A percentile compares a stretch with the other conserved stretches of the same genome.
These are phyloP conservation scores for Rhizopogon vinicolor DNA, from an alignment of 768 basidiomycete genomes.

Conservation along the genomic window DNA sequence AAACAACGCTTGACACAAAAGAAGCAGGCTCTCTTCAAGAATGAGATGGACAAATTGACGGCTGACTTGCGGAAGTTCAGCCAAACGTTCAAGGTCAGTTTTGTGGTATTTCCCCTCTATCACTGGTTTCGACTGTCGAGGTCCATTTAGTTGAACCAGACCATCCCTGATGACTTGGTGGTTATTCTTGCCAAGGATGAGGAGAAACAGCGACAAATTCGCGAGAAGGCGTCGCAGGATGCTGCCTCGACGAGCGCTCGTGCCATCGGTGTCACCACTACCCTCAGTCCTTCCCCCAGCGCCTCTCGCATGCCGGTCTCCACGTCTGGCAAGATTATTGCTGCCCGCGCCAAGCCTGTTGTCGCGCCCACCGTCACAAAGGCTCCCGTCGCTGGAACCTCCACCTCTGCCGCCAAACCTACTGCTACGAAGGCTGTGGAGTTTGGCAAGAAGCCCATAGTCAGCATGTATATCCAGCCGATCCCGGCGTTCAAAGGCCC, in stretches of 20 bases:
- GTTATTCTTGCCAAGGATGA: constrained; percentile 92
- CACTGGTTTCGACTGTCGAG: neutral
- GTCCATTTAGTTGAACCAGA: constrained; percentile 72
- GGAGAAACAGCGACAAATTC: constrained; percentile 80
- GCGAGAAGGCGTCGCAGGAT: constrained; percentile 70
- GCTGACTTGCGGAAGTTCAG: constrained; percentile 93
- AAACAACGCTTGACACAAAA: constrained; percentile 88
- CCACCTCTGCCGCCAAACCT: constrained; percentile 26
- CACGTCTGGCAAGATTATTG: constrained; percentile 23
- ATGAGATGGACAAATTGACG: constrained; percentile 92
- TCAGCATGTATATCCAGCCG: constrained; percentile 77
- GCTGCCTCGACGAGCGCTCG: constrained; percentile 65
- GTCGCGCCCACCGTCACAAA: constrained; percentile 22
- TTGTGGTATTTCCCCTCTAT: neutral
- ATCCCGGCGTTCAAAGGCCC: constrained; percentile 89
- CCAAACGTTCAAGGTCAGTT: constrained; percentile 83
- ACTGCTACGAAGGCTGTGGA: constrained; percentile 24
- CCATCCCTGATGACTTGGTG: constrained; percentile 92
- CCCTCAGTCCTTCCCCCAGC: constrained; percentile 39
- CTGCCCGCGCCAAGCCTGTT: constrained; percentile 23
- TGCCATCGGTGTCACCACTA: constrained; percentile 52
- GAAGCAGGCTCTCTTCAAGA: constrained; percentile 83
- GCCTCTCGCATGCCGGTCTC: constrained; percentile 37
- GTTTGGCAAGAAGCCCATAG: constrained; percentile 37
- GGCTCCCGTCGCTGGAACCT: constrained; percentile 13